These are phyloP conservation scores for Acacia confusa DNA, from an alignment of 306 rosid genomes.

Conservation along the genomic window DNA sequence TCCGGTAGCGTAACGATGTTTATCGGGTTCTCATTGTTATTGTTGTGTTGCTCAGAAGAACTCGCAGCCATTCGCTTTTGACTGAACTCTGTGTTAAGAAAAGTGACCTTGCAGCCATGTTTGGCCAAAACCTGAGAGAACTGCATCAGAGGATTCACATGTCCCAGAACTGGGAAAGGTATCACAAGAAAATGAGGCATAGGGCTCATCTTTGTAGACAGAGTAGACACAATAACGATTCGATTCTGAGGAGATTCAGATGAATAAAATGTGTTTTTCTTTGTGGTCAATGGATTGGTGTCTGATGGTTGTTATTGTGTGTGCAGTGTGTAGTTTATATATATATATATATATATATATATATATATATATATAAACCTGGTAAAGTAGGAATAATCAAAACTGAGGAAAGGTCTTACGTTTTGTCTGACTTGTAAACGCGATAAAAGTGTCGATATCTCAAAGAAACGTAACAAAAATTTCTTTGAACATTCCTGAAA, in stretches of 20 bases:
- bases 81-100: background rate
- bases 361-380: too few relatives aligned
- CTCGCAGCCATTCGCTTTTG: background rate
- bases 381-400: background rate
- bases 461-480: background rate
- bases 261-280: background rate
- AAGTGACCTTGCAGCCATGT: slow-evolving; percentile 5
- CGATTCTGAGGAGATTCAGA: too few relatives aligned
- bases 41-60: background rate
- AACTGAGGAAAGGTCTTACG: background rate
- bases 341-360: too few relatives aligned
- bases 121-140: background rate
- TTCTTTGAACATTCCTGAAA: background rate
- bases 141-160: background rate
- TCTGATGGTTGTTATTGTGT: too few relatives aligned
- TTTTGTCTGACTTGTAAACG: background rate
- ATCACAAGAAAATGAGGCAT: background rate
- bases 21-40: background rate
- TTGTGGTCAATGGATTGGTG: too few relatives aligned
- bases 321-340: too few relatives aligned
- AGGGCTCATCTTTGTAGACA: background rate
- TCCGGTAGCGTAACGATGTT: background rate
- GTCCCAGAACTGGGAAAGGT: background rate
- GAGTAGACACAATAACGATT: background rate
- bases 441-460: background rate